phyloP scores from a whole-genome alignment of 306 rosid genomes.

The Amphicarpaea edgeworthii region DNA sequence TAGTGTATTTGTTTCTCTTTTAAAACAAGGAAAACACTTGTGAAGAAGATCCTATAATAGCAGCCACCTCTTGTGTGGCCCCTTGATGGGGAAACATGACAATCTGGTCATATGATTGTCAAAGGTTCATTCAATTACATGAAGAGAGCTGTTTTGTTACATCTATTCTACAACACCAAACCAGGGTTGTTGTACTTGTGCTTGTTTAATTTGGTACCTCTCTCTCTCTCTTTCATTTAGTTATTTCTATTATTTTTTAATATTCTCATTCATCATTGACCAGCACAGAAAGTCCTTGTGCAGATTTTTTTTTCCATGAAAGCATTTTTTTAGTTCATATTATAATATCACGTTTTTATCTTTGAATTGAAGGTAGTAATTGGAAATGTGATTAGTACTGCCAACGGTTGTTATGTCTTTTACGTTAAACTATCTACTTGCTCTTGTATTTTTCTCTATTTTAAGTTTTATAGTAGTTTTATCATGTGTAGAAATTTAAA shows the following conservation, averaged over 20 bases:
- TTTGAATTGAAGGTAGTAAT: conserved; percentile 19
- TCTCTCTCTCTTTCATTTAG: background rate
- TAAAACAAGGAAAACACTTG: conserved; percentile 13
- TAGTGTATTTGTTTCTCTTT: background rate
- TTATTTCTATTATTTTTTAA: background rate
- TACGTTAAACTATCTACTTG: background rate
- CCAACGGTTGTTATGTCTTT: background rate
- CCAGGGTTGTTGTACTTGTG: conserved; percentile 20
- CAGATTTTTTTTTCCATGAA: conserved; percentile 4
- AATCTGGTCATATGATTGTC: conserved; percentile 37
- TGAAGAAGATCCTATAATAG: conserved; percentile 24
- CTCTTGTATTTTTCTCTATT: background rate
- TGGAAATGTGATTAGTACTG: conserved; percentile 27
- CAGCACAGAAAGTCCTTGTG: conserved; percentile 25
- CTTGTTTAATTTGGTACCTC: conserved; percentile 22
- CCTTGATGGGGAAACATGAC: conserved; percentile 31
- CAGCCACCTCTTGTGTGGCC: conserved; percentile 41
- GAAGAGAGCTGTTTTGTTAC: conserved; percentile 42
- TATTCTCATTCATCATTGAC: conserved; percentile 41
- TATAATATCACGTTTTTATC: background rate
- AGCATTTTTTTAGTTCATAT: background rate
- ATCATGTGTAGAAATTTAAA: background rate
- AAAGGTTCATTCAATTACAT: conserved; percentile 35
- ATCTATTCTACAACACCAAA: conserved; percentile 28
- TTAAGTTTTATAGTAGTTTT: too few relatives aligned